These are phyloP conservation scores for Fraxinus anomala DNA, from an alignment of 257 asterid genomes.

Conservation along the genomic window DNA sequence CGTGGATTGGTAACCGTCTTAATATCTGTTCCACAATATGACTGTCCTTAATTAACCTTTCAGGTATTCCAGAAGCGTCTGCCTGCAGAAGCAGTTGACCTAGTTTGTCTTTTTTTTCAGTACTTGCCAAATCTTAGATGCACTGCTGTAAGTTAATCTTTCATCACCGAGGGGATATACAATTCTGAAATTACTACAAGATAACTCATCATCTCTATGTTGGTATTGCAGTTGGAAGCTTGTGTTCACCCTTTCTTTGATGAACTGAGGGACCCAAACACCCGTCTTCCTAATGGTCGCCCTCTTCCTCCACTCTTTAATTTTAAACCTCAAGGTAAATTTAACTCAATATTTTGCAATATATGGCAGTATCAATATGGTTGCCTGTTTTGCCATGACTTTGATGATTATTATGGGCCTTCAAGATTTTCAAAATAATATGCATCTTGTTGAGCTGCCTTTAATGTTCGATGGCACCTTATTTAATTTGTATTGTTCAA, in stretches of 20 bases:
- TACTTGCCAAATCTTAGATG: constrained; percentile 96
- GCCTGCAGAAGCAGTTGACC: constrained; percentile 97
- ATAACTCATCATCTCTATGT: constrained; percentile 14
- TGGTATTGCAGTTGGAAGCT: constrained; percentile 81
- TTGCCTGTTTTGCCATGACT: not conserved
- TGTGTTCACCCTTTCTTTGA: constrained; percentile 96
- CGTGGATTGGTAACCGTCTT: constrained; percentile 22
- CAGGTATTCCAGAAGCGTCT: constrained; percentile 97
- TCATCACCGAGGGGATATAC: constrained; percentile 24
- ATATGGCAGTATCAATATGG: not conserved
- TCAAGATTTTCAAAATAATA: not conserved
- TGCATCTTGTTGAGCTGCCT: not conserved
- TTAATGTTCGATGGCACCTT: not conserved
- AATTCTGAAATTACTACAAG: not conserved
- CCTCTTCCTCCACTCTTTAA: constrained; percentile 98
- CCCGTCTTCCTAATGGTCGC: constrained; percentile 94
- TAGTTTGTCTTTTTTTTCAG: constrained; percentile 90
- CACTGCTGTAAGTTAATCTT: constrained; percentile 80
- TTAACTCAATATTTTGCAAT: constrained; percentile 1
- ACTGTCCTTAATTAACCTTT: constrained; percentile 28
- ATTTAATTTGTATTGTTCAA: not conserved
- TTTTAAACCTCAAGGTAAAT: constrained; percentile 82
- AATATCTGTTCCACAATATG: constrained; percentile 13
- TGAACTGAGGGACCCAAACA: constrained; percentile 80
- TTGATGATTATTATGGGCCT: not conserved